Base-by-base conservation (phyloP, 192 early-diverging fungal species). In the Rhizophagus clarus region DNA sequence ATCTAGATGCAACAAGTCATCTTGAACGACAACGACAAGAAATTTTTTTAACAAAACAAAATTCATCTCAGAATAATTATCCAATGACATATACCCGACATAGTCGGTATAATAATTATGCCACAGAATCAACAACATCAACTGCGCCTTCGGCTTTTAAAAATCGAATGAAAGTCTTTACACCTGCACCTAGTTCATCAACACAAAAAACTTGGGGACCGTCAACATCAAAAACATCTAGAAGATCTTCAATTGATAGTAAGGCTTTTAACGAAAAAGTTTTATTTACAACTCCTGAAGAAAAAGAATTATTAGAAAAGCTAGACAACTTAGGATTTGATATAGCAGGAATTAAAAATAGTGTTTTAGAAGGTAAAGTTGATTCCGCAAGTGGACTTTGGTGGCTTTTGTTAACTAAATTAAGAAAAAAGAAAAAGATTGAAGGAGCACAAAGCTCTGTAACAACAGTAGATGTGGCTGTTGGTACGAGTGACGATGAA, bases 271-370 rank as follows among this genome's bases (percentile, higher is more conserved):
- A 79, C 42, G 77, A 79, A 28, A 79, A 79, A 61, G 47, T 79
- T 12, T 61, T 79, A 7, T 79, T 79, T 40, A 79, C 66, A 11
- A 69, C 45, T 2, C 34, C 77, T 3, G 77, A 79, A 61, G 77
- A 79, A 71, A 79, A 71, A 60, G 77, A 79, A 79, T 40, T 79
- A 79, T 61, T 79, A 37, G 77, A 71, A 26, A 79, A 79, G 61
- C n/a, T 79, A 29, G 77, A 79, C 22, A 20, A 26, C 20, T 71
- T 79, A n/a, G 77, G 77, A 2, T 72, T 79, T 61, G 68, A 79
- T 28, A 20, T 61, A 14, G 42, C n/a, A 34, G 29, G n/a, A 9
- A 79, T 79, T 40, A 79, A 79, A 79, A 61, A 34, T 28, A 79
- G 77, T 71, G 77, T 79, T 42, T 61, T 79, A 15, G 77, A 79